Evolutionary conservation across 2,329 filamentous ascomycete species (phyloP).

Genomic region (Bipolaris cookei): DNA sequence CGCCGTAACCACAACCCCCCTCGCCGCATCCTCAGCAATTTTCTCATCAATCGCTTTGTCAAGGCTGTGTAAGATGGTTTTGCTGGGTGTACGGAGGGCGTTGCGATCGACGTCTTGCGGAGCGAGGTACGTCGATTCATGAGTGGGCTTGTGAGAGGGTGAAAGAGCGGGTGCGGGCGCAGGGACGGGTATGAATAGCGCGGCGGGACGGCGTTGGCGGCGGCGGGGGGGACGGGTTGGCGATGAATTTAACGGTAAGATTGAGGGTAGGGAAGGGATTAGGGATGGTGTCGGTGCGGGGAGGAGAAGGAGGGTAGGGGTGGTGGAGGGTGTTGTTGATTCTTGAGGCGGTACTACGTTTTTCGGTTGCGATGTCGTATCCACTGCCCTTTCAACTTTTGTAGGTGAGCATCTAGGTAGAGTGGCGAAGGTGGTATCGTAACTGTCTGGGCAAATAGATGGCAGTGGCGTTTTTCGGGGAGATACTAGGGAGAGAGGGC

Average conservation of each 20-base stretch:
- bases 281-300: no score
- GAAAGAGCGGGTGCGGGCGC: neutral
- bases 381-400: no score
- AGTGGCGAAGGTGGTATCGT: neutral
- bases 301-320: no score
- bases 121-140: neutral
- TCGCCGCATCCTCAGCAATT: conserved; percentile 28
- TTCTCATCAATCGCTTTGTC: conserved; percentile 38
- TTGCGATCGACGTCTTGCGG: conserved; percentile 16
- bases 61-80: conserved; percentile 25
- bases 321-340: no score
- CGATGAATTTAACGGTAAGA: no score
- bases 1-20: neutral
- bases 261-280: no score
- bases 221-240: no score
- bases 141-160: neutral
- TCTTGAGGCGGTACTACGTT: no score
- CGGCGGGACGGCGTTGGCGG: no score
- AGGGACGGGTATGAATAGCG: neutral
- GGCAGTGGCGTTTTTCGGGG: neutral
- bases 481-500: neutral
- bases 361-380: no score
- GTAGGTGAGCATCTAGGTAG: no score
- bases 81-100: conserved; percentile 31
- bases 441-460: neutral